Conservation (phyloP, 2,329 filamentous ascomycete genomes). For the Talaromyces sp. region DNA sequence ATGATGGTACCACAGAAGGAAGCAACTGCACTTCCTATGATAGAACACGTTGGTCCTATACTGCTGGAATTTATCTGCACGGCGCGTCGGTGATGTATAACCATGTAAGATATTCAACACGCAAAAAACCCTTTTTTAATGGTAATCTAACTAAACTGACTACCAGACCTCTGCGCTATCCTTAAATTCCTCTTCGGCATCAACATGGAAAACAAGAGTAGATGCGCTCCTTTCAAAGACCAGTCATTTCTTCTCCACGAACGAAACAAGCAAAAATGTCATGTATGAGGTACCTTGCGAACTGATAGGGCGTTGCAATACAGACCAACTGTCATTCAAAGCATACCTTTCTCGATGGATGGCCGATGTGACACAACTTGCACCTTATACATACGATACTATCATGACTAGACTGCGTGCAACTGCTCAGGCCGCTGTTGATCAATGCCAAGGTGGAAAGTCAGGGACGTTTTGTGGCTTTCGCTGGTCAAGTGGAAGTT, state of each 20-base stretch:
- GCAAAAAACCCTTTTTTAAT: not conserved
- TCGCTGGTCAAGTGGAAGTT: slow-evolving; percentile 38
- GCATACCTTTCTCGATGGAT: slow-evolving; percentile 72
- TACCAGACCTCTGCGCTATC: slow-evolving; percentile 3
- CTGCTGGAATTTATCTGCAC: slow-evolving; percentile 52
- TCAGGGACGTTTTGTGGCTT: slow-evolving; percentile 45
- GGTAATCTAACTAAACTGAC: not conserved
- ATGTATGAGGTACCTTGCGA: slow-evolving; percentile 72
- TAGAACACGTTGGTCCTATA: slow-evolving; percentile 54
- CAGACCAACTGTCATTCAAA: slow-evolving; percentile 75
- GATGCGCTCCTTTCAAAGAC: slow-evolving; percentile 60
- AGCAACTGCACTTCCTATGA: slow-evolving; percentile 52
- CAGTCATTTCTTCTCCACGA: slow-evolving; percentile 60
- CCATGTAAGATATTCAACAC: slow-evolving; percentile 27
- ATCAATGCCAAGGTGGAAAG: slow-evolving; percentile 26
- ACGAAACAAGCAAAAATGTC: slow-evolving; percentile 60
- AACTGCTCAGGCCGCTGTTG: slow-evolving; percentile 56
- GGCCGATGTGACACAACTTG: slow-evolving; percentile 58
- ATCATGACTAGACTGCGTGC: slow-evolving; percentile 57
- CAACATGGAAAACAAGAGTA: slow-evolving; percentile 44
- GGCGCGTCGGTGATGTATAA: slow-evolving; percentile 56
- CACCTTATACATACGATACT: slow-evolving; percentile 55
- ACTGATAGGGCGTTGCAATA: slow-evolving; percentile 61
- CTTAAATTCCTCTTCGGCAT: slow-evolving; percentile 11
- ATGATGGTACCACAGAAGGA: slow-evolving; percentile 52